Conservation (phyloP, 2,329 filamentous ascomycete species). For the Lojkania enalia region DNA sequence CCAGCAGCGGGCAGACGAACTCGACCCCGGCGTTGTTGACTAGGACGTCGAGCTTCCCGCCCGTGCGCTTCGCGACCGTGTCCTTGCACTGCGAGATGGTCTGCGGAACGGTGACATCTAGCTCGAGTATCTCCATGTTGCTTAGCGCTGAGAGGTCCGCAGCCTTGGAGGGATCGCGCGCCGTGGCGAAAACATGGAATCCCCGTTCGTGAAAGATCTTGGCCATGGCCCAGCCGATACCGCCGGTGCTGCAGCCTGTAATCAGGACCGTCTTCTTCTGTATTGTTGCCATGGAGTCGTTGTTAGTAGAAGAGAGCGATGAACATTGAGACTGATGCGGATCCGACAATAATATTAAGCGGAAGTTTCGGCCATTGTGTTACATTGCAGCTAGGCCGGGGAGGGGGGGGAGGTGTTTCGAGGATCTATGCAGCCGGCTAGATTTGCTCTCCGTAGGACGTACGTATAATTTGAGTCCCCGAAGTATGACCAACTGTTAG, state of each 20-base stretch:
- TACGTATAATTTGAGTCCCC: too few relatives aligned
- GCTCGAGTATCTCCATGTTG: constrained; percentile 24
- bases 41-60: constrained; percentile 25
- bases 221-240: constrained; percentile 48
- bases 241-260: constrained; percentile 37
- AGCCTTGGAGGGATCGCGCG: constrained; percentile 43
- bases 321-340: too few relatives aligned
- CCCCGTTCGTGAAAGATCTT: constrained; percentile 42
- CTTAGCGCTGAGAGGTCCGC: constrained; percentile 7
- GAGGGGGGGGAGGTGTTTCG: too few relatives aligned
- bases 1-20: constrained; percentile 42
- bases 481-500: too few relatives aligned
- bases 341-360: too few relatives aligned
- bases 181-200: constrained; percentile 50
- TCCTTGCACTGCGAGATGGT: constrained; percentile 11
- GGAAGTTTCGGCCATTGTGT: too few relatives aligned
- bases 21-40: constrained; percentile 51
- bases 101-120: constrained; percentile 14
- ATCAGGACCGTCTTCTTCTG: too few relatives aligned
- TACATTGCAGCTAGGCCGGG: too few relatives aligned
- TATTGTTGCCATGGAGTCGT: too few relatives aligned
- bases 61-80: constrained; percentile 6
- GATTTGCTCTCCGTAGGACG: too few relatives aligned
- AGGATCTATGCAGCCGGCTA: too few relatives aligned
- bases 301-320: too few relatives aligned